Base-by-base conservation (phyloP, 148 eudicot genomes). In the Vaccinium darrowii region DNA sequence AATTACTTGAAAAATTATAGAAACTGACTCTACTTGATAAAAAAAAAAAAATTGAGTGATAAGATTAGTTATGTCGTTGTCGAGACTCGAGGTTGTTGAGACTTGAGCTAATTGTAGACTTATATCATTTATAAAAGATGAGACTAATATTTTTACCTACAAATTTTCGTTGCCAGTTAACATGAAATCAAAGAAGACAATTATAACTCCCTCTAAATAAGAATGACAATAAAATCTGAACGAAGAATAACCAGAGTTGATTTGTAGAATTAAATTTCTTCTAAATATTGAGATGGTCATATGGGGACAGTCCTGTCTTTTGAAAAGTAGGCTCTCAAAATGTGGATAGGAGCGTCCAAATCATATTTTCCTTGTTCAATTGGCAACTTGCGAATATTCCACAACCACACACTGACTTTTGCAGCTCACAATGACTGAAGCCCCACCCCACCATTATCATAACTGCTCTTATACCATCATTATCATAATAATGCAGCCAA, bases 321-420 rank as follows among this genome's bases (percentile, higher is more conserved):
- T 67, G 71, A 67, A 65, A 67, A 27, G 3, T 10, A 67, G 36
- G 18, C 36, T 25, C 36, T 3, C 7, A 12, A 33, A 27, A 67
- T 67, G 33, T 3, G 73, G 73, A 23, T 25, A 67, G 39, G 73
- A 67, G 73, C 73, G 73, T 67, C 73, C 73, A 67, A 9, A 67
- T 67, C 36, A 27, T 67, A 3, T 67, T 67, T 67, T 27, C 25
- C 36, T 12, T 67, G 16, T 27, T 67, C 73, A 25, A 62, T 21
- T 57, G 25, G 25, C 67, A 62, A 62, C 27, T 14, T 67, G 73
- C 73, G 36, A 67, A 67, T 67, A 67, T 67, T 67, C 73, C 39
- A 67, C 73, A 67, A 67, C 73, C 73, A 25, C 73, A 67, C 27
- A 67, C 73, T 67, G 73, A 67, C 73, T 67, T 67, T 67, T 25